phyloP scores from a whole-genome alignment of 1,139 yeast species.

The Blastobotrys aristatus region DNA sequence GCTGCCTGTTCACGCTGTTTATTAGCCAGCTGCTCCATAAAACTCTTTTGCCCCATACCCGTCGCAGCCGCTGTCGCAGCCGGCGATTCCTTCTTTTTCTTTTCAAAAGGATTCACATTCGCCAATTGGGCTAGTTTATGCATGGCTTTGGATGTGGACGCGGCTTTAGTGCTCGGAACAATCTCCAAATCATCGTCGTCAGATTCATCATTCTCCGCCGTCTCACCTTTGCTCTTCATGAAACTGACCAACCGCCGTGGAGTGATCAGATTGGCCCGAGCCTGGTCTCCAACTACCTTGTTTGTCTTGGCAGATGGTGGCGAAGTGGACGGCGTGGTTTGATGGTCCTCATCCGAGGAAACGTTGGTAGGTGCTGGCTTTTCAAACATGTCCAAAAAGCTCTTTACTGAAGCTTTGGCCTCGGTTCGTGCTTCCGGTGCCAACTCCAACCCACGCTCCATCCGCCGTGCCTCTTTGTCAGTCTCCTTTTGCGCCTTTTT shows the following conservation, averaged over 20 bases:
- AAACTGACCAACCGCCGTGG: conserved; percentile 20
- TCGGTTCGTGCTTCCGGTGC: conserved; percentile 28
- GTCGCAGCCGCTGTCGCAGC: background rate
- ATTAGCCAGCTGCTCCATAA: conserved; percentile 21
- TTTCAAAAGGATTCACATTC: conserved; percentile 16
- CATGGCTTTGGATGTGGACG: conserved; percentile 19
- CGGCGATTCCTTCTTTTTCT: background rate
- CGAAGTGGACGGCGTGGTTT: conserved; percentile 8
- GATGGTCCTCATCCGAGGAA: conserved; percentile 3
- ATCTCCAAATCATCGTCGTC: conserved; percentile 28
- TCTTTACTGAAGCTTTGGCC: conserved; percentile 23
- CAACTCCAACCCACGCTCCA: conserved; percentile 28
- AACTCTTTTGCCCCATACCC: conserved; percentile 18
- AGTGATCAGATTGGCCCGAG: conserved; percentile 10
- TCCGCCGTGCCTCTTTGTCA: conserved; percentile 31
- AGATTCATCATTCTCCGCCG: conserved; percentile 4
- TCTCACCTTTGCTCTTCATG: conserved; percentile 14
- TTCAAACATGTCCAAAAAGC: conserved; percentile 25
- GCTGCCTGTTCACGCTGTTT: conserved; percentile 34
- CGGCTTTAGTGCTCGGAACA: conserved; percentile 23
- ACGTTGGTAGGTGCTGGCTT: conserved; percentile 1
- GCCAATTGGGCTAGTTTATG: conserved; percentile 23
- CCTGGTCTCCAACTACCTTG: conserved; percentile 3
- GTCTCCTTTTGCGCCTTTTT: conserved; percentile 33
- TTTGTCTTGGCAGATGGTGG: conserved; percentile 11